A percentile compares a stretch with the other conserved stretches of the same genome.
phyloP scores from a whole-genome alignment of 2,329 filamentous ascomycete genomes.

The Allantophomopsis cytisporea region DNA sequence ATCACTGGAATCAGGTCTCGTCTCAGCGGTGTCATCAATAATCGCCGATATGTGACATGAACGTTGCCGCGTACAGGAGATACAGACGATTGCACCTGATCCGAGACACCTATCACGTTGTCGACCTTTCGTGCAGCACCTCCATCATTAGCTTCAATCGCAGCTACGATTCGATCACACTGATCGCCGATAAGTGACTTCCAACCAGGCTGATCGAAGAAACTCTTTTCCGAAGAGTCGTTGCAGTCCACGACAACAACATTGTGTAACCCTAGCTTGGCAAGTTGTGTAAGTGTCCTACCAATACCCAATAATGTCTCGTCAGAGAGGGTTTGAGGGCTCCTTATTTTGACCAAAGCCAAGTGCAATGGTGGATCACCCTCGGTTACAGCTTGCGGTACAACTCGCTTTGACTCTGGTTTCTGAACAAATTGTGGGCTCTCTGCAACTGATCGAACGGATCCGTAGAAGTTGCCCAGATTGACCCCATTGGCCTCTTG shows the following conservation, averaged over 20 bases:
- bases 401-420: conserved; percentile 17
- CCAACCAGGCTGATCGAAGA: conserved; percentile 13
- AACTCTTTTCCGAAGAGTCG: conserved; percentile 20
- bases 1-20: conserved; percentile 61
- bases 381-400: neutral
- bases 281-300: conserved; percentile 72
- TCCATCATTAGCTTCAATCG: conserved; percentile 56
- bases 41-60: conserved; percentile 28
- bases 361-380: conserved; percentile 46
- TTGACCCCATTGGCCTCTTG: conserved; percentile 33
- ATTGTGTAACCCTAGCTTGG: conserved; percentile 67
- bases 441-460: conserved; percentile 40
- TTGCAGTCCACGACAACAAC: conserved; percentile 71
- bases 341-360: conserved; percentile 73
- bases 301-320: conserved; percentile 61
- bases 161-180: conserved; percentile 58
- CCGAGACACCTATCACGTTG: conserved; percentile 21
- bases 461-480: conserved; percentile 44
- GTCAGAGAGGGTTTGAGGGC: conserved; percentile 58
- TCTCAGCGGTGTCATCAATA: conserved; percentile 51
- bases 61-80: conserved; percentile 10
- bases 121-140: conserved; percentile 58
- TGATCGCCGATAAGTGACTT: conserved; percentile 42
- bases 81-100: conserved; percentile 1
- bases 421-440: conserved; percentile 46